Percentiles rank a stretch among this genome's conserved stretches.
Evolutionary conservation across 2,329 filamentous ascomycete species (phyloP).

Genomic region (Trichoderma cornu-damae): DNA sequence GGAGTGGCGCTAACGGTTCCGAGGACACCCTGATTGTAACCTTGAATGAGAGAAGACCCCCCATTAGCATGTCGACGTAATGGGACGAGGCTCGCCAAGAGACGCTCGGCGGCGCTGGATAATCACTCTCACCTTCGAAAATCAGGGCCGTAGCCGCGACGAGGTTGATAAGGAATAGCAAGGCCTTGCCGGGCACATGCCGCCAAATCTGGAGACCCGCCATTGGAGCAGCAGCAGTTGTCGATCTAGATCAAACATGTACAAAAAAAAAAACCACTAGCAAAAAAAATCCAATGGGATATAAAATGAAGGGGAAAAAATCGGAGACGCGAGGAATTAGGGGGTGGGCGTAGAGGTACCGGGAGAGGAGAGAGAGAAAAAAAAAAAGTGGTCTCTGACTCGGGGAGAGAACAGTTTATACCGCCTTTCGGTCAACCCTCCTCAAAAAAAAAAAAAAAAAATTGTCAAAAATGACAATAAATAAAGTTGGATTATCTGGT

Average conservation of each 20-base stretch:
- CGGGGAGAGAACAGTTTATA: not conserved
- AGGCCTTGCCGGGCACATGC: slow-evolving; percentile 23
- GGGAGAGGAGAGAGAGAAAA: not conserved
- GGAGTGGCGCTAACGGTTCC: slow-evolving; percentile 44
- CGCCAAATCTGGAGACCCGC: slow-evolving; percentile 21
- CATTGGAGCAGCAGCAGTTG: slow-evolving; percentile 16
- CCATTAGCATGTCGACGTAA: not conserved
- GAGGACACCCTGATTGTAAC: slow-evolving; percentile 53
- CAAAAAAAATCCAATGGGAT: not conserved
- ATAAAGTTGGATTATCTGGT: not conserved
- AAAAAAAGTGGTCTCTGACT: not conserved
- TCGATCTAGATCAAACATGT: slow-evolving; percentile 1
- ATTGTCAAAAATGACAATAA: too few species aligned
- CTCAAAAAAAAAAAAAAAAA: not conserved
- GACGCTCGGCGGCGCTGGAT: not conserved
- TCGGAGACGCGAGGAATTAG: not conserved
- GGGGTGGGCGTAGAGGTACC: not conserved
- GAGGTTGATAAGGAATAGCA: slow-evolving; percentile 23
- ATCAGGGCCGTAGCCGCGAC: slow-evolving; percentile 24
- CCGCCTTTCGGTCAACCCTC: not conserved
- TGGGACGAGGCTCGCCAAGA: not conserved
- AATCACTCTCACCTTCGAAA: slow-evolving; percentile 21
- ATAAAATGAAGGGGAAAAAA: not conserved
- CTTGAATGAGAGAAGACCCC: slow-evolving; percentile 30
- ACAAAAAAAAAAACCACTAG: not conserved